These are phyloP conservation scores for Brassica juncea DNA, from an alignment of 345 rosid species.

Conservation along the genomic window DNA sequence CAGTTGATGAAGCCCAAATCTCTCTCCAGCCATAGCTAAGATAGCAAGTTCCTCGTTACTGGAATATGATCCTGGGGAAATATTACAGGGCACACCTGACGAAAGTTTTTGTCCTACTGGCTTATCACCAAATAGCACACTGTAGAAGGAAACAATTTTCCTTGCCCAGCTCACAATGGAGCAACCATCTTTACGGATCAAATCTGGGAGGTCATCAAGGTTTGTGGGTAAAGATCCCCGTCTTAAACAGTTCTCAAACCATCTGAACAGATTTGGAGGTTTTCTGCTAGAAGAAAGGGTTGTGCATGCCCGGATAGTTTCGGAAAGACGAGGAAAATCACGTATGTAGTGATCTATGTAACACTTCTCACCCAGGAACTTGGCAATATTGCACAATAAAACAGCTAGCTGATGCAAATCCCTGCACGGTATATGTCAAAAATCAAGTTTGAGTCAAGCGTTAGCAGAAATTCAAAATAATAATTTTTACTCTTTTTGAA, in stretches of 20 bases:
- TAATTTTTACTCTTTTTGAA: no score
- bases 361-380: slow-evolving; percentile 68
- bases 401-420: slow-evolving; percentile 79
- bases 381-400: slow-evolving; percentile 70
- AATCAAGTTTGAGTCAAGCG: slow-evolving; percentile 10
- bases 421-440: slow-evolving; percentile 48
- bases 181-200: slow-evolving; percentile 67
- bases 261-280: slow-evolving; percentile 81
- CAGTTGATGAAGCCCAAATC: slow-evolving; percentile 84
- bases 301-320: slow-evolving; percentile 35
- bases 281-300: slow-evolving; percentile 47
- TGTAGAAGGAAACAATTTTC: slow-evolving; percentile 81
- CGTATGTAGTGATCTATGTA: slow-evolving; percentile 86
- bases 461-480: not conserved
- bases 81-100: slow-evolving; percentile 75
- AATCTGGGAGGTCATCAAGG: slow-evolving; percentile 67
- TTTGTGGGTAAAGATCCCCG: slow-evolving; percentile 58
- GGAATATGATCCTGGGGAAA: slow-evolving; percentile 72
- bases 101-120: slow-evolving; percentile 62
- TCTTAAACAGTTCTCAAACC: slow-evolving; percentile 83
- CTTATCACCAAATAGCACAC: slow-evolving; percentile 76
- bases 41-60: slow-evolving; percentile 75
- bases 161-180: slow-evolving; percentile 76
- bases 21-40: slow-evolving; percentile 97
- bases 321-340: slow-evolving; percentile 77